These are phyloP conservation scores for Barnettozyma populi DNA, from an alignment of 805 yeast genomes.

Conservation along the genomic window DNA sequence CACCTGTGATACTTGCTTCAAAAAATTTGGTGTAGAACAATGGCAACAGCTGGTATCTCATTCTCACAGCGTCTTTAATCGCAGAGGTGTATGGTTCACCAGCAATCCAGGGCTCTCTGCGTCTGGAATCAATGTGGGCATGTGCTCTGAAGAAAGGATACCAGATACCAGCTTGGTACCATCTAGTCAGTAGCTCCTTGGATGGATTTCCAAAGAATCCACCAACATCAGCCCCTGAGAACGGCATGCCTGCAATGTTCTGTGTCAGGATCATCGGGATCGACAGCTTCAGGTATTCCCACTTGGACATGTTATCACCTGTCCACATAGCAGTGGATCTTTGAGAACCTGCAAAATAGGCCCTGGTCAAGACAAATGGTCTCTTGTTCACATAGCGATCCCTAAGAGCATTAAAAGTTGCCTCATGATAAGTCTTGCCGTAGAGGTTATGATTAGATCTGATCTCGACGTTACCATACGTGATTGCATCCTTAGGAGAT, in stretches of 20 bases:
- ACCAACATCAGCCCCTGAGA: slow-evolving; percentile 94
- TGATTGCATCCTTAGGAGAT: slow-evolving; percentile 76
- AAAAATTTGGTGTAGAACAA: slow-evolving; percentile 74
- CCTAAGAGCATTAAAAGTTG: slow-evolving; percentile 64
- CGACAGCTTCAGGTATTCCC: slow-evolving; percentile 80
- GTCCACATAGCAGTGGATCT: slow-evolving; percentile 94
- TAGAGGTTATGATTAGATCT: slow-evolving; percentile 85
- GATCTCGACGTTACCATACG: slow-evolving; percentile 80
- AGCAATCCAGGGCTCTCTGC: slow-evolving; percentile 89
- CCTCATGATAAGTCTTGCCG: slow-evolving; percentile 75
- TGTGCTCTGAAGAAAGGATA: slow-evolving; percentile 96
- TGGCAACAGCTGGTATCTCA: slow-evolving; percentile 77
- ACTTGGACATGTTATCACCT: slow-evolving; percentile 90
- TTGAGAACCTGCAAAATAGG: slow-evolving; percentile 90
- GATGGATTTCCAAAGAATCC: slow-evolving; percentile 93
- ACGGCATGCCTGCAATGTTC: slow-evolving; percentile 82
- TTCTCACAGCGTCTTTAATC: slow-evolving; percentile 63
- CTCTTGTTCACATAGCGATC: slow-evolving; percentile 50
- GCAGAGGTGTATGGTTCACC: slow-evolving; percentile 66
- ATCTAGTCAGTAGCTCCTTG: slow-evolving; percentile 73
- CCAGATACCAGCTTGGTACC: slow-evolving; percentile 96
- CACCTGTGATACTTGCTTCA: slow-evolving; percentile 52
- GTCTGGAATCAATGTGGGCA: slow-evolving; percentile 88
- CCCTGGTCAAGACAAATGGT: slow-evolving; percentile 83
- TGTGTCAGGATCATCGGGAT: slow-evolving; percentile 84